Evolutionary conservation across 1,284 basidiomycete species (phyloP).

Genomic region (Melampsora occidentalis): DNA sequence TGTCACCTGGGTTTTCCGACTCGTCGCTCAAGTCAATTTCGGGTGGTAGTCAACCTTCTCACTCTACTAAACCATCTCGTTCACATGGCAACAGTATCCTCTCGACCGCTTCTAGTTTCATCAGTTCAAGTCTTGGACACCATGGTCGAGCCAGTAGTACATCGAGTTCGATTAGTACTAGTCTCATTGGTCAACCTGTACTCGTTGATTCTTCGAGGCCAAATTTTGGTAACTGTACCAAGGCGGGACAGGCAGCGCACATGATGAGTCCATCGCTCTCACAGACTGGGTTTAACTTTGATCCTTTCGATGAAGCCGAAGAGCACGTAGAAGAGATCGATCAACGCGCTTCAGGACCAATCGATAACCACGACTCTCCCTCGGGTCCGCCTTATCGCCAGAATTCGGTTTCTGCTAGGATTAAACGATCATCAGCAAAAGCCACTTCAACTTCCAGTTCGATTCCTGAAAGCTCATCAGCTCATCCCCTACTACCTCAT

Average conservation of each 20-base stretch:
- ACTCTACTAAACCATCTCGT: constrained; percentile 10
- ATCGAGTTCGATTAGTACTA: background rate
- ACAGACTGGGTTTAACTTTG: background rate
- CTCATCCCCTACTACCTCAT: background rate
- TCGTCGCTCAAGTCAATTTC: constrained; percentile 4
- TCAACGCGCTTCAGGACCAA: background rate
- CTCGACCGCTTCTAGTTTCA: constrained; percentile 37
- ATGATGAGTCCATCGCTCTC: constrained; percentile 2
- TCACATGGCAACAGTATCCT: constrained; percentile 22
- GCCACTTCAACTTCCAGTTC: constrained; percentile 17
- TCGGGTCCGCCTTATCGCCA: background rate
- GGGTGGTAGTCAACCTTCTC: background rate
- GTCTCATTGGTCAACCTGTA: background rate
- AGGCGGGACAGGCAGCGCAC: background rate
- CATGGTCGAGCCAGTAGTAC: constrained; percentile 9
- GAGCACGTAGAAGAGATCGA: constrained; percentile 28
- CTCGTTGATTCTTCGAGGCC: background rate
- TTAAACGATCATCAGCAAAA: constrained; percentile 30
- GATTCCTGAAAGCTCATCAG: background rate
- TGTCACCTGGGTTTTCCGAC: background rate
- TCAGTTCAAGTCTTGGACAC: constrained; percentile 4
- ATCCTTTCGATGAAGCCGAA: background rate
- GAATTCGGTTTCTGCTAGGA: background rate
- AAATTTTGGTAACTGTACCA: background rate
- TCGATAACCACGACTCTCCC: background rate